phyloP scores from a whole-genome alignment of 805 yeast genomes.

The Starmerella bombicola region DNA sequence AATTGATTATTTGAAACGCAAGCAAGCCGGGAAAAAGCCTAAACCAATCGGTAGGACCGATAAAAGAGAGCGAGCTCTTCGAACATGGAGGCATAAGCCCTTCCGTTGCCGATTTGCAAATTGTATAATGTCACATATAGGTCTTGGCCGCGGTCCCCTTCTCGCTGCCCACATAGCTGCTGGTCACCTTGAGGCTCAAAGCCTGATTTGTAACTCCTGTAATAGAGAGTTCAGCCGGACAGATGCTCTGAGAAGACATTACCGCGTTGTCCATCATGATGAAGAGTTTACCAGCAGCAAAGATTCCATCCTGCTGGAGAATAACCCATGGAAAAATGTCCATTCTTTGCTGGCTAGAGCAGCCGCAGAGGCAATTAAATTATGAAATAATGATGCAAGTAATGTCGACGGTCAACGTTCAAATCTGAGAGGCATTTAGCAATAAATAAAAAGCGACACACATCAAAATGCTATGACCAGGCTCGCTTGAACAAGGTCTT shows the following conservation, averaged over 20 bases:
- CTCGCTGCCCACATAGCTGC: background rate
- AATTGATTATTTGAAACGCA: background rate
- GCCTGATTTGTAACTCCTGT: background rate
- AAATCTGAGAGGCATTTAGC: no score
- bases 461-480: conserved; percentile 11
- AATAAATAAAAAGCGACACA: no score
- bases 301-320: no score
- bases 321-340: background rate
- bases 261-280: background rate
- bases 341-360: no score
- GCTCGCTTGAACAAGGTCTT: conserved; percentile 13
- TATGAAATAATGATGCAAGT: no score
- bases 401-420: no score
- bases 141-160: background rate
- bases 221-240: background rate
- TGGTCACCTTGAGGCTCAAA: background rate
- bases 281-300: background rate
- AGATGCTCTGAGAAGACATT: background rate
- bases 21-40: background rate
- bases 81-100: background rate
- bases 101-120: background rate
- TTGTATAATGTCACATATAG: background rate
- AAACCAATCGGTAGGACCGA: background rate
- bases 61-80: background rate
- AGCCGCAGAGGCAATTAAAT: no score